Evolutionary conservation across 192 early-diverging fungal genomes (phyloP), one percentile per base, ranked within the genome.

Genomic region (Coemansia sp.): DNA sequence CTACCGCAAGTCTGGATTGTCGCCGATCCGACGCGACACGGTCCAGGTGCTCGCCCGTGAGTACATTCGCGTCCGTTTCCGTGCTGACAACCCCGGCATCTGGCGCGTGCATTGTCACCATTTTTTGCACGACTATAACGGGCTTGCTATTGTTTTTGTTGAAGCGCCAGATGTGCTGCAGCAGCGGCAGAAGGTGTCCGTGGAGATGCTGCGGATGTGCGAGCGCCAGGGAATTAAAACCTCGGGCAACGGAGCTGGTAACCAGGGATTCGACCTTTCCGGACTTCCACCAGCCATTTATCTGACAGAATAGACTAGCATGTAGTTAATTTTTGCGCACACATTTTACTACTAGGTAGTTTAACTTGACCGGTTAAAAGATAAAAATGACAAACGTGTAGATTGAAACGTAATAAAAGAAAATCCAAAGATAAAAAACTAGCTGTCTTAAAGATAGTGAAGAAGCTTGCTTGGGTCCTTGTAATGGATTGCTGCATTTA

Each of bases 81-180:
- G 72, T n/a, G 88, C 88, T 11, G 85, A 92, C 66, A 95, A 93
- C 71, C 88, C 89, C 5, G 93, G 91, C 10, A 77, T 84, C 12
- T 95, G 91, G 91, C 58, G 86, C 38, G 80, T 92, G 69, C 90
- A 91, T 65, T 95, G 93, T 72, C 92, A 91, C 70, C 89, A 90
- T 62, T 50, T 60, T 16, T 51, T 61, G 35, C 80, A 82, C 35
- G 66, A 87, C 53, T 82, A 82, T 33, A 70, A 83, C 48, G 92
- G 92, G 52, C 83, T 92, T 54, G 89, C 82, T 11, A 77, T 84
- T 8, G 76, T 77, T 1, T 60, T 94, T 58, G 64, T 91, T 30
- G 87, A 88, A 56, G 88, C 88, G 5, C 88, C 90, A 16, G 82
- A 83, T 49, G 48, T 84, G 23, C 59, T 84, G 8, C 77, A 84